Percentiles rank a stretch among this genome's conserved stretches.
Evolutionary conservation across 805 yeast genomes (phyloP).

Genomic region (Sugiyamaella floridensis): DNA sequence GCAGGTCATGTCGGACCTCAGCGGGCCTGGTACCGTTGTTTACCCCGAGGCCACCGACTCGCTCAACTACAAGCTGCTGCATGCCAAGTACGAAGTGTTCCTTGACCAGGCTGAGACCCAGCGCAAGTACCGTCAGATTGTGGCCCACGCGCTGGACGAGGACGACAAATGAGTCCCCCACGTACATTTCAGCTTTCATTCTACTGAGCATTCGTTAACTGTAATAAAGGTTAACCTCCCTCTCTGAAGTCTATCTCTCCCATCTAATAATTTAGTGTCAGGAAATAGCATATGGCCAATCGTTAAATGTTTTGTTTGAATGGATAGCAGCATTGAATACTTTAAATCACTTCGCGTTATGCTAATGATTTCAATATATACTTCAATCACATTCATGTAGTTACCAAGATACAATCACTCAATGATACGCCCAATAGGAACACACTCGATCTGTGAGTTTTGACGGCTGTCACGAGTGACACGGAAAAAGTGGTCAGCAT

Average conservation of each 20-base stretch:
- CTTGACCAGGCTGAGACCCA: slow-evolving; percentile 82
- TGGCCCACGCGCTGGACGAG: slow-evolving; percentile 28
- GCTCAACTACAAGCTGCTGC: slow-evolving; percentile 64
- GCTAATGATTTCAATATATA: too few species aligned
- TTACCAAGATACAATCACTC: slow-evolving; percentile 2
- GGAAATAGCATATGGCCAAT: too few species aligned
- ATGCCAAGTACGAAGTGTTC: slow-evolving; percentile 77
- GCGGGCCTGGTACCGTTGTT: slow-evolving; percentile 78
- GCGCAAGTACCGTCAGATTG: slow-evolving; percentile 63
- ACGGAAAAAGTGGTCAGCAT: slow-evolving; percentile 80
- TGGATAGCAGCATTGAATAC: too few species aligned
- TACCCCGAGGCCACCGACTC: slow-evolving; percentile 51
- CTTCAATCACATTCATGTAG: too few species aligned
- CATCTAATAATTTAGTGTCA: too few species aligned
- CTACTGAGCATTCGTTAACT: neutral
- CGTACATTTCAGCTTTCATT: neutral
- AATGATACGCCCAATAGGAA: slow-evolving; percentile 24
- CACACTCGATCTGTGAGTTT: slow-evolving; percentile 63
- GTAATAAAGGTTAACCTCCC: neutral
- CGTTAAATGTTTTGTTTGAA: too few species aligned
- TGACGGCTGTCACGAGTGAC: slow-evolving; percentile 76
- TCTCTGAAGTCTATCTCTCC: too few species aligned
- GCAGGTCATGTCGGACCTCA: slow-evolving; percentile 78
- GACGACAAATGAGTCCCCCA: neutral
- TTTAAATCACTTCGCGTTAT: too few species aligned